These are phyloP conservation scores for Aspergillus sp. DNA, from an alignment of 2,329 filamentous ascomycete genomes.

Conservation along the genomic window DNA sequence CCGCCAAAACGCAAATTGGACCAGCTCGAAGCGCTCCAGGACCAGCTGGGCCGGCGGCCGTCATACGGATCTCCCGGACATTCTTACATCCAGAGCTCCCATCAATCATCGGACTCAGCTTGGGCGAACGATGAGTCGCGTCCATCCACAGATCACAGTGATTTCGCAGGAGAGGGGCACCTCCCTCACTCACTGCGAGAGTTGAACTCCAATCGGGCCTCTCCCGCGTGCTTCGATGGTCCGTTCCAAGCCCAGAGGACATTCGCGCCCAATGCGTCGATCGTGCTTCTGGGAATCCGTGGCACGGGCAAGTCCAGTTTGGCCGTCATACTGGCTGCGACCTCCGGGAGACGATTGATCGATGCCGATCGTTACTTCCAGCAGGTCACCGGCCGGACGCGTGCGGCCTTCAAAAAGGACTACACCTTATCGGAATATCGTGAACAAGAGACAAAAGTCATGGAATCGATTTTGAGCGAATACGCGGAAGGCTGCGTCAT, in stretches of 20 bases:
- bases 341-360: constrained; percentile 66
- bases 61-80: constrained; percentile 3
- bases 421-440: constrained; percentile 64
- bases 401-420: constrained; percentile 61
- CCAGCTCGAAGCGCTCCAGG: constrained; percentile 22
- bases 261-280: constrained; percentile 64
- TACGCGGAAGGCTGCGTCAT: constrained; percentile 64
- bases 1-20: constrained; percentile 33
- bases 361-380: constrained; percentile 70
- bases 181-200: constrained; percentile 21
- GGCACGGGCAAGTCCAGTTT: constrained; percentile 75
- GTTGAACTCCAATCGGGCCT: constrained; percentile 28
- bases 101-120: not conserved
- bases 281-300: constrained; percentile 70
- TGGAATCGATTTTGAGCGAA: constrained; percentile 59
- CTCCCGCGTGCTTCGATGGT: constrained; percentile 26
- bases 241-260: constrained; percentile 27
- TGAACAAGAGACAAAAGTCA: constrained; percentile 60
- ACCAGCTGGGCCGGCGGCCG: constrained; percentile 10
- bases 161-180: constrained; percentile 19
- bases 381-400: constrained; percentile 61
- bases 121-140: constrained; percentile 7
- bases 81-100: not conserved
- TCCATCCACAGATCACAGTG: constrained; percentile 17
- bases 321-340: constrained; percentile 71